Evolutionary conservation across 768 basidiomycete genomes (phyloP).

Genomic region (Udeniomyces megalosporus): DNA sequence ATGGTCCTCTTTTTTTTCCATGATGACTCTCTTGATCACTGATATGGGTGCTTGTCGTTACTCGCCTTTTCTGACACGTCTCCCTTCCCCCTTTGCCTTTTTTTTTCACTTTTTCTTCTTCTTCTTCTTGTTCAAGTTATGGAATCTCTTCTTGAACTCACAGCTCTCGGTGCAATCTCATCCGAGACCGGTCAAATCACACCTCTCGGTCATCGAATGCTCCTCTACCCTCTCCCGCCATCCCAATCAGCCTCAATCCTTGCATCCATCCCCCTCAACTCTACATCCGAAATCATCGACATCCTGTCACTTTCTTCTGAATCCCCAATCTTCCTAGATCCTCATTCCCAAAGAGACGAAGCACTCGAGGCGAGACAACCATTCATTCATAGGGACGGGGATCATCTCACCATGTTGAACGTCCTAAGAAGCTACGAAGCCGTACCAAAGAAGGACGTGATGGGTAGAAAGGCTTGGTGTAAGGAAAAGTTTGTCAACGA

Average conservation of each 20-base stretch:
- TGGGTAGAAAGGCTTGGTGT: conserved; percentile 56
- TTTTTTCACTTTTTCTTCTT: not conserved
- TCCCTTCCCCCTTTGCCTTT: not conserved
- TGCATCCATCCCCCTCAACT: conserved; percentile 54
- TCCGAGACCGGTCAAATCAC: conserved; percentile 45
- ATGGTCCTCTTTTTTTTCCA: too few species aligned
- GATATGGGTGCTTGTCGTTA: not conserved
- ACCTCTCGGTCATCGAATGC: conserved; percentile 61
- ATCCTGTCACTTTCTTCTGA: conserved; percentile 71
- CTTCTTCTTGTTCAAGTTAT: conserved; percentile 20
- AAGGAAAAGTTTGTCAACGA: conserved; percentile 65
- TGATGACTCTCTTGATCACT: too few species aligned
- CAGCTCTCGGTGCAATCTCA: conserved; percentile 63
- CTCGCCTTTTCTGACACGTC: not conserved
- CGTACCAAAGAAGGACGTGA: conserved; percentile 1
- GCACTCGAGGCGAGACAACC: conserved; percentile 48
- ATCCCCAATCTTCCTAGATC: conserved; percentile 64
- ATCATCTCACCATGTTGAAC: conserved; percentile 80
- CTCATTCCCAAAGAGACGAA: conserved; percentile 44
- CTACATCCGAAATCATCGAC: conserved; percentile 61
- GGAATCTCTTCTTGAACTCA: conserved; percentile 37
- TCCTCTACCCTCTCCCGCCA: conserved; percentile 83
- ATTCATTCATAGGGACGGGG: conserved; percentile 70
- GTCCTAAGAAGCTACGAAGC: conserved; percentile 62
- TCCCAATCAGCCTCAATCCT: conserved; percentile 59